Base-by-base conservation (phyloP, 371 early-diverging fungal genomes). In the Mucor sp. region DNA sequence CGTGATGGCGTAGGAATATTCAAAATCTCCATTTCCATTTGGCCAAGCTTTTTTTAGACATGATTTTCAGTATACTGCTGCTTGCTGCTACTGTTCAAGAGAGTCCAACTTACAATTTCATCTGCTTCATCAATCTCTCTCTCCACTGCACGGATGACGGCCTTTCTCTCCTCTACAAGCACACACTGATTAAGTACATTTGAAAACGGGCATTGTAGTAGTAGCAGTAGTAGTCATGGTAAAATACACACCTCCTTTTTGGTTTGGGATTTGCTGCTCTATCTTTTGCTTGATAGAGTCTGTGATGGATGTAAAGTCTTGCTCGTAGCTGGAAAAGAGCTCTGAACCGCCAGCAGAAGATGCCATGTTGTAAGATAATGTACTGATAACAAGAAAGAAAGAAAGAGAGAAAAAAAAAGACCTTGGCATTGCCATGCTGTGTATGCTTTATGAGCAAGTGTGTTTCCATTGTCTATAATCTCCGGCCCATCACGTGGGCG, bases 21-120 rank as follows among this genome's bases (percentile, higher is more conserved):
- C 23, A 89, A 71, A 9, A 94, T 82, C 74, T 96, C 97, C 83
- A 95, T 87, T 70, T 96, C 96, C 94, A 97, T 94, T 84, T 95
- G 95, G 58, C 89, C 89, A 47, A 94, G 71, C 95, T 94, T 50
- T 19, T 37, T 41, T 41, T 41, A 1, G 17, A 17, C 11, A 41
- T 41, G 41, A 15, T 41, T 6, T 9, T 41, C 35, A 35, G 30
- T 30, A 30, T 6, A 30, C 4, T 30, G 30, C 30, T 30, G 30
- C n/a, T n/a, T n/a, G n/a, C n/a, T n/a, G n/a, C n/a, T n/a, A n/a
- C n/a, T n/a, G n/a, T n/a, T n/a, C n/a, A n/a, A n/a, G n/a, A n/a
- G 23, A 23, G 14, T 12, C 8, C 15, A 0, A 58, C 82, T 63
- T 88, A 94, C 94, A 71, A 97, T 94, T 70, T 96, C 97, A 66